Conservation (phyloP, 495 filamentous ascomycete species). For the Geopyxis carbonaria region DNA sequence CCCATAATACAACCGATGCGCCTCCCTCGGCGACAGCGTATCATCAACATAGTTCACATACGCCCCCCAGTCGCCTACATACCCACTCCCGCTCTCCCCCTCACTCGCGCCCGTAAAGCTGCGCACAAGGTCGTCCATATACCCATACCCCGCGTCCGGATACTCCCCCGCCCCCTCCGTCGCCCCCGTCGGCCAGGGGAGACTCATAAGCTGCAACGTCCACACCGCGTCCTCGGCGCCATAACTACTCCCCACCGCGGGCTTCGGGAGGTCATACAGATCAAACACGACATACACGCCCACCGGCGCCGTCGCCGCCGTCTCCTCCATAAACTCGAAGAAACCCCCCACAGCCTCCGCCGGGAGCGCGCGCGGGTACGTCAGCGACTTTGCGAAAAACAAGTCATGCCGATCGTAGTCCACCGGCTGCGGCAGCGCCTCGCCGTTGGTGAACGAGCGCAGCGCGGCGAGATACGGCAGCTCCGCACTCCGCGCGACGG, state of each 20-base stretch:
- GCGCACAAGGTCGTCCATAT: slow-evolving; percentile 30
- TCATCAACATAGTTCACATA: slow-evolving; percentile 65
- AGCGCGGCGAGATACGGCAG: slow-evolving; percentile 12
- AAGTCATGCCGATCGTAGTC: slow-evolving; percentile 12
- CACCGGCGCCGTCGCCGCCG: slow-evolving; percentile 11
- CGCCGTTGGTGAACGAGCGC: slow-evolving; percentile 8
- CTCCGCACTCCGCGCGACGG: slow-evolving; percentile 6
- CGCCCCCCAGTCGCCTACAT: slow-evolving; percentile 31
- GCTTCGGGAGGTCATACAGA: slow-evolving; percentile 30
- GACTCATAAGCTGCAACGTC: slow-evolving; percentile 36
- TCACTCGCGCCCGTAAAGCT: slow-evolving; percentile 24
- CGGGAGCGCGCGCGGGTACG: slow-evolving; percentile 10
- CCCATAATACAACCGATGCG: slow-evolving; percentile 43
- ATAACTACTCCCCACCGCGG: slow-evolving; percentile 41
- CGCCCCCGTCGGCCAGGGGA: slow-evolving; percentile 19
- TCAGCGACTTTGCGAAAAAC: slow-evolving; percentile 17
- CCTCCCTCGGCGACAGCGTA: slow-evolving; percentile 29
- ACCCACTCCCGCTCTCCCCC: too few relatives aligned
- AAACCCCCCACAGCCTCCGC: slow-evolving; percentile 10
- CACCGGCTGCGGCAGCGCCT: neutral
- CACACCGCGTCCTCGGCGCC: slow-evolving; percentile 40
- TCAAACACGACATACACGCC: slow-evolving; percentile 41
- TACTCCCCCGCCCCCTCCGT: too few relatives aligned
- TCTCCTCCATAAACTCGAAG: slow-evolving; percentile 12
- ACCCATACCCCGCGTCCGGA: slow-evolving; percentile 27